Base-by-base conservation (phyloP, 2,329 filamentous ascomycete species). In the Davidsoniella eucalypti region DNA sequence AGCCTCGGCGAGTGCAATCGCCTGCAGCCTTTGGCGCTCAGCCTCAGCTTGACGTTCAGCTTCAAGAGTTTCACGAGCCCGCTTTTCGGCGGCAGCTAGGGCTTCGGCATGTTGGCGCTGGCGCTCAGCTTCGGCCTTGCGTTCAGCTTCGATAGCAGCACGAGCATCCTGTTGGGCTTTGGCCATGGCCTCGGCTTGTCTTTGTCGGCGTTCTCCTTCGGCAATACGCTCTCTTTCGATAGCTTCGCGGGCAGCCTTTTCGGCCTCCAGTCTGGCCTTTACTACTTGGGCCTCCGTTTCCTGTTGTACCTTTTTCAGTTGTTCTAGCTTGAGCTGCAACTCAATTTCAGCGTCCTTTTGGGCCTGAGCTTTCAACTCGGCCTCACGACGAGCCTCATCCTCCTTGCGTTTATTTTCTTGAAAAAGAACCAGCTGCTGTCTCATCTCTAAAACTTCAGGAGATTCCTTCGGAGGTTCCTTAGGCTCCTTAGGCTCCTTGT, bases 361-460 rank as follows among this genome's bases (percentile, higher is more conserved):
- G 43, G 66, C 71, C 55, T 67, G 64, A 9, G 62, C 63, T 54
- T 73, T 69, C 0, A 68, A 54, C 46, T 69, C 67, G 4, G 62
- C 63, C 51, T 68, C 64, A 57, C 63, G 67, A 33, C 69, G 66
- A 8, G 65, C 67, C 9, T 68, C 68, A 48, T 69, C 70, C 53
- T 64, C 66, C 54, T 63, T 65, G 26, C 67, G 68, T 51, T 70
- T 63, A 26, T 67, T 67, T 3, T 62, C 64, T 54, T 75, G 68
- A 41, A 75, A 66, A 8, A 65, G 63, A 10, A 70, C 68, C 14
- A 84, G 63, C 56, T 82, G 72, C 54, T 75, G 70, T 54, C 80
- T 72, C 51, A 81, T 70, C n/a, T 68, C 67, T 54, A 81, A 67
- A 57, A 77, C 77, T 51, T 82, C 73, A 6, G 41, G 39, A 10